These are phyloP conservation scores for Malassezia sympodialis DNA, from an alignment of 1,284 basidiomycete species.

Conservation along the genomic window DNA sequence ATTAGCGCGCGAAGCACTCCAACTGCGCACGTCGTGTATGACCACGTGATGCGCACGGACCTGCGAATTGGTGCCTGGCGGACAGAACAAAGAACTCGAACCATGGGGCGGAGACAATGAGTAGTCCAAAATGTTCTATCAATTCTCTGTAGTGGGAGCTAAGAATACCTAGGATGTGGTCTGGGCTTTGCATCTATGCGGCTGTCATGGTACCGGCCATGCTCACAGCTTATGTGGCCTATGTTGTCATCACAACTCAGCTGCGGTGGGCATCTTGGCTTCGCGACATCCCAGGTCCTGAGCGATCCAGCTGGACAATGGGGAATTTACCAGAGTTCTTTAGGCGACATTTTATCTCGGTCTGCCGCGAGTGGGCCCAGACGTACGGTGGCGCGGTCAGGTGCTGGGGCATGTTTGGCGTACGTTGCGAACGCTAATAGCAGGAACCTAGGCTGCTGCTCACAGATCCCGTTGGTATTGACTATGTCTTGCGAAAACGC, in stretches of 20 bases:
- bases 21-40: neutral
- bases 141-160: too few species aligned
- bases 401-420: conserved; percentile 14
- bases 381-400: conserved; percentile 9
- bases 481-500: conserved; percentile 10
- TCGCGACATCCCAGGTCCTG: conserved; percentile 10
- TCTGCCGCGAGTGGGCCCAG: conserved; percentile 4
- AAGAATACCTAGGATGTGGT: neutral
- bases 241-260: neutral
- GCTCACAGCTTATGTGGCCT: neutral
- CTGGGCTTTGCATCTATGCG: neutral
- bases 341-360: conserved; percentile 1
- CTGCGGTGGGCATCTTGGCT: conserved; percentile 13
- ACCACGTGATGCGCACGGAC: conserved; percentile 4
- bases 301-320: neutral
- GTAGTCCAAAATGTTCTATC: neutral
- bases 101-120: neutral
- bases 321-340: conserved; percentile 10
- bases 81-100: neutral
- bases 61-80: neutral
- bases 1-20: neutral
- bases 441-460: conserved; percentile 13
- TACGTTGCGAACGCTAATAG: neutral
- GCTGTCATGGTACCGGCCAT: neutral
- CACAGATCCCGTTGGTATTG: conserved; percentile 10